These are phyloP conservation scores for Torrubiellomyces zombiae DNA, from an alignment of 2,329 filamentous ascomycete genomes.

Conservation along the genomic window DNA sequence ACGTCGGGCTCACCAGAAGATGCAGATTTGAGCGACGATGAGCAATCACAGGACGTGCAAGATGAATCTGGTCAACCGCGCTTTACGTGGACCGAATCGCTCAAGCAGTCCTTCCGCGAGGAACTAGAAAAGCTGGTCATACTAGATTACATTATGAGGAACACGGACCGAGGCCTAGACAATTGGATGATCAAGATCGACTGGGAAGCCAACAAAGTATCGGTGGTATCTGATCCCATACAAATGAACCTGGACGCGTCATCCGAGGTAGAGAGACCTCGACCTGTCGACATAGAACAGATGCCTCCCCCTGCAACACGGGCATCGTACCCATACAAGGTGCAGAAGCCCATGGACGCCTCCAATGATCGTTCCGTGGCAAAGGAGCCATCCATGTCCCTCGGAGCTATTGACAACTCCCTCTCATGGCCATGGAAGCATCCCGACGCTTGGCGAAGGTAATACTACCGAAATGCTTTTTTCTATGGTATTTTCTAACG, in stretches of 20 bases:
- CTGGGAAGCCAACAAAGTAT: conserved; percentile 64
- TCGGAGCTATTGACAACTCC: conserved; percentile 96
- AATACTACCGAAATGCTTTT: conserved; percentile 5
- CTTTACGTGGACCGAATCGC: conserved; percentile 72
- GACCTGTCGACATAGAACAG: conserved; percentile 40
- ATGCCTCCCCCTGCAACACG: conserved; percentile 22
- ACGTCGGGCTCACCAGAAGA: conserved; percentile 35
- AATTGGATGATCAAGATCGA: conserved; percentile 99
- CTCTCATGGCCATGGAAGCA: conserved; percentile 99
- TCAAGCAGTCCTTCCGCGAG: conserved; percentile 87
- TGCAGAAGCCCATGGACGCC: conserved; percentile 73
- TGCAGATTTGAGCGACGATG: conserved; percentile 47
- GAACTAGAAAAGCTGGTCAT: conserved; percentile 95
- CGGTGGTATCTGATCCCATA: conserved; percentile 68
- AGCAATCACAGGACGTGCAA: conserved; percentile 22
- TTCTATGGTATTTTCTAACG: conserved; percentile 9
- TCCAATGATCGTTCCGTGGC: conserved; percentile 31
- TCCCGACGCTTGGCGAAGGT: conserved; percentile 67
- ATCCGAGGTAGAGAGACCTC: conserved; percentile 30
- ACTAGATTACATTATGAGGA: conserved; percentile 96
- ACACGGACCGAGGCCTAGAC: conserved; percentile 88
- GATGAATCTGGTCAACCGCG: conserved; percentile 36
- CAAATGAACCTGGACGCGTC: conserved; percentile 44
- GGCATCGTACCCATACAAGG: conserved; percentile 50
- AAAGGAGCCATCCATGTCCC: conserved; percentile 43